Base-by-base conservation (phyloP, 1,139 yeast genomes). In the Kodamaea anthophila region DNA sequence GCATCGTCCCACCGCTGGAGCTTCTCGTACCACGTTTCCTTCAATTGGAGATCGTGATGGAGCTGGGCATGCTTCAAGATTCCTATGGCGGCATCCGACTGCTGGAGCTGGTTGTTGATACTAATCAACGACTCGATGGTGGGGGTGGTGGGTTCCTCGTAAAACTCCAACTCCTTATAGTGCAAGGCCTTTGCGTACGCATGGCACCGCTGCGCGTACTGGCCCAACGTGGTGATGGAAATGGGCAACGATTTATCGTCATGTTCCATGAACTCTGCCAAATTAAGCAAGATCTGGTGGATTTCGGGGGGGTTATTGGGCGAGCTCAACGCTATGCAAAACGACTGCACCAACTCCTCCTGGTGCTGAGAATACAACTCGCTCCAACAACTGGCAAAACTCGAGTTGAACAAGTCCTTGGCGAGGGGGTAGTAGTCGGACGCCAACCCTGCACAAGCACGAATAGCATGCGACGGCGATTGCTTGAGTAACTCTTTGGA, bases 1-100 rank as follows among this genome's bases (percentile, higher is more conserved):
- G 99, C 99, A 57, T 93, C 98, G 42, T 91, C 97, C 99, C 99
- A 93, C 40, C 97, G 70, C 48, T 88, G 96, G 26, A 93, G 63
- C 53, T 88, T 91, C 53, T 91, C 98, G 47, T 85, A 91, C 98
- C 98, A 93, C 0, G 96, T 85, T 55, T 91, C 98, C 47, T 88
- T 91, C 39, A 93, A 67, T 54, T 88, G 96, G 29, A 91, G 64
- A 42, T 86, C 91, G 49, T 88, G 96, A 41, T 87, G 94, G 39
- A 84, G 77, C 51, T 93, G 97, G 1, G 98, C 97, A 53, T 88
- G 94, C 46, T 87, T 88, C 46, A 93, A 65, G 33, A 91, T 88
- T 40, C 99, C 99, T 36, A 91, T 86, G 0, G 98, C 98, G 0
- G 99, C 96, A 58, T 93, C 99, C 0, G 94, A 79, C 51, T 93